phyloP scores from a whole-genome alignment of 345 rosid species.

The Noccaea caerulescens region DNA sequence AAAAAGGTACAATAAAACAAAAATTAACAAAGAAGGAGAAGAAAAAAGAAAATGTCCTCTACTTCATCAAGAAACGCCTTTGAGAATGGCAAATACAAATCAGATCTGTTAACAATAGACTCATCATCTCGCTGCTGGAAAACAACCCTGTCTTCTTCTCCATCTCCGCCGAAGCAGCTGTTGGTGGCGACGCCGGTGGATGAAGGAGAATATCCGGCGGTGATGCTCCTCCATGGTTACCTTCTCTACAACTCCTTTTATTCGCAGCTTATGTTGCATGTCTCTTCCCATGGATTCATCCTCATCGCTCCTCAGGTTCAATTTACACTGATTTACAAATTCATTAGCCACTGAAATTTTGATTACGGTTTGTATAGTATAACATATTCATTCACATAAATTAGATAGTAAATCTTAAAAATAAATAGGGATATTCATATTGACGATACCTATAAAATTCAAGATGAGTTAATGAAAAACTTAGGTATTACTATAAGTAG shows the following conservation, averaged over 20 bases:
- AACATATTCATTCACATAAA: too few species aligned
- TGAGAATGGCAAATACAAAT: constrained; percentile 51
- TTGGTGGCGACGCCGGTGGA: constrained; percentile 67
- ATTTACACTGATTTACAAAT: not conserved
- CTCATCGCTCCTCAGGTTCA: constrained; percentile 84
- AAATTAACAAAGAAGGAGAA: not conserved
- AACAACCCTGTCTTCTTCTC: constrained; percentile 24
- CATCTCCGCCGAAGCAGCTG: constrained; percentile 63
- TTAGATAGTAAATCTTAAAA: too few species aligned
- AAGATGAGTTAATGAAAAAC: not conserved
- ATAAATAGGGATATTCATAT: not conserved
- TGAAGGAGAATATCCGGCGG: constrained; percentile 71
- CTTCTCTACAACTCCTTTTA: constrained; percentile 82
- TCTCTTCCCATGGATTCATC: constrained; percentile 94
- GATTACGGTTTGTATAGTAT: too few species aligned
- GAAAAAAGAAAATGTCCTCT: constrained; percentile 26
- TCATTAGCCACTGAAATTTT: not conserved
- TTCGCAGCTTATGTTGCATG: constrained; percentile 81
- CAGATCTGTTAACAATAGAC: constrained; percentile 49
- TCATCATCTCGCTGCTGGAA: constrained; percentile 38
- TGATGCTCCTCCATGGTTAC: constrained; percentile 82
- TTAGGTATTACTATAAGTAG: not conserved
- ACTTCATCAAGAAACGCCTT: constrained; percentile 49
- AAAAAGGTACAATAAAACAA: not conserved
- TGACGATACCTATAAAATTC: not conserved